Conservation (phyloP, 2,329 filamentous ascomycete species). For the Exserohilum rostratum region DNA sequence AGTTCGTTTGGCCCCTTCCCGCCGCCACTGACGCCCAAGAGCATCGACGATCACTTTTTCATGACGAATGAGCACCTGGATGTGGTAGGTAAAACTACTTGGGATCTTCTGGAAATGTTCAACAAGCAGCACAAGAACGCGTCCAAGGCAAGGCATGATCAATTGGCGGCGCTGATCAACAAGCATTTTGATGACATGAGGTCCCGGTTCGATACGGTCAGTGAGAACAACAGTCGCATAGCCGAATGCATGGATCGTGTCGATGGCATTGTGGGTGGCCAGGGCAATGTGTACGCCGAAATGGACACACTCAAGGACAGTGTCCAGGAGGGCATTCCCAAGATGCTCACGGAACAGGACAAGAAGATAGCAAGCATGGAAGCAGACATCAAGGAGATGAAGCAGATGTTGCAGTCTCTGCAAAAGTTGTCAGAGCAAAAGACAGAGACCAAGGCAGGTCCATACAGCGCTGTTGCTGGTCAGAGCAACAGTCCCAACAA, state of each 20-base stretch:
- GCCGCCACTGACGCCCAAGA: slow-evolving; percentile 16
- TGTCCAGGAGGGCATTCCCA: slow-evolving; percentile 34
- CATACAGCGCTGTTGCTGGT: slow-evolving; percentile 3
- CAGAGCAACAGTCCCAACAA: slow-evolving; percentile 8
- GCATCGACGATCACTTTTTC: slow-evolving; percentile 41
- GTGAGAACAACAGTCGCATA: slow-evolving; percentile 28
- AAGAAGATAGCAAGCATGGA: slow-evolving; percentile 33
- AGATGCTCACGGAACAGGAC: slow-evolving; percentile 29
- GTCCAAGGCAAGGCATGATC: slow-evolving; percentile 26
- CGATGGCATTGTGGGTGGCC: slow-evolving; percentile 14
- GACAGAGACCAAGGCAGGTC: slow-evolving; percentile 11
- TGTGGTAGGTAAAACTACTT: slow-evolving; percentile 35
- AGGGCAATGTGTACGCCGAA: slow-evolving; percentile 26
- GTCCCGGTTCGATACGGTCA: slow-evolving; percentile 28
- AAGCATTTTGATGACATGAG: slow-evolving; percentile 36
- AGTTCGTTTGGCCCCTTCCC: slow-evolving; percentile 3
- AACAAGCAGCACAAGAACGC: slow-evolving; percentile 18
- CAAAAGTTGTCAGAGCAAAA: slow-evolving; percentile 33
- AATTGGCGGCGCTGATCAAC: slow-evolving; percentile 25
- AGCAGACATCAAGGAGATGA: slow-evolving; percentile 33
- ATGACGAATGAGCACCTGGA: slow-evolving; percentile 48
- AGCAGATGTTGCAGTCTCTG: slow-evolving; percentile 31
- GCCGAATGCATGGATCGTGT: slow-evolving; percentile 10
- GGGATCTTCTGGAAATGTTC: slow-evolving; percentile 28
- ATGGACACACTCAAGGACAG: slow-evolving; percentile 35